Evolutionary conservation across 2,329 filamentous ascomycete species (phyloP), one percentile per base, ranked within the genome.

Genomic region (Didymella sp.): DNA sequence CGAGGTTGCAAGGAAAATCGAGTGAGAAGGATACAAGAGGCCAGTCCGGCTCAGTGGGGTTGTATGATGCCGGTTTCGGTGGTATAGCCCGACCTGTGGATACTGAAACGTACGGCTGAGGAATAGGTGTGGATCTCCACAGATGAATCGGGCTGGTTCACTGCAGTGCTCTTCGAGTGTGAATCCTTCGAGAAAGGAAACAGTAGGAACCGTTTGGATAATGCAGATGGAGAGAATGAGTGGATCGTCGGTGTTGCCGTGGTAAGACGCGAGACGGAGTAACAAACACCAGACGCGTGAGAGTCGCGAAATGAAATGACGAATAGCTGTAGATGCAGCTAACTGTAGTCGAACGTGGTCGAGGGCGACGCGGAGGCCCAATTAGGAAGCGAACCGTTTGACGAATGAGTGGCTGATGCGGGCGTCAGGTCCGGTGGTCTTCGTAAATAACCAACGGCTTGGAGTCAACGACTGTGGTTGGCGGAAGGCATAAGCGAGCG

Each of bases 231-330:
- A 64, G 59, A 58, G 56, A 56, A 56, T 58, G 56, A 60, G 61
- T 65, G 58, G 63, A 62, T 59, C 33, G 59, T 51, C 61, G 58
- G 57, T 61, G 63, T 66, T 68, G 62, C 62, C 63, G 64, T 69
- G 65, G 69, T 61, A 64, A 67, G 64, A 61, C 60, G 66, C 68
- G 64, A 66, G 59, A 51, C 59, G 55, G 61, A 49, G 57, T 59
- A 62, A 38, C 60, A 58, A 67, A 74, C 66, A 63, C 31, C 59
- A 53, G 65, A 74, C 66, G 73, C 72, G 73, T 72, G 60, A 47
- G 64, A 70, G 65, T 64, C 59, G 57, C 64, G 63, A 64, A 62
- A 63, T 63, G 58, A 69, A 60, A 62, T 68, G 66, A 69, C 68
- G 62, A 59, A 60, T 57, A 59, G 58, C 33, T 48, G 66, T 68